Conservation (phyloP, 2,329 filamentous ascomycete species). For the Colletotrichum ledebouriae region DNA sequence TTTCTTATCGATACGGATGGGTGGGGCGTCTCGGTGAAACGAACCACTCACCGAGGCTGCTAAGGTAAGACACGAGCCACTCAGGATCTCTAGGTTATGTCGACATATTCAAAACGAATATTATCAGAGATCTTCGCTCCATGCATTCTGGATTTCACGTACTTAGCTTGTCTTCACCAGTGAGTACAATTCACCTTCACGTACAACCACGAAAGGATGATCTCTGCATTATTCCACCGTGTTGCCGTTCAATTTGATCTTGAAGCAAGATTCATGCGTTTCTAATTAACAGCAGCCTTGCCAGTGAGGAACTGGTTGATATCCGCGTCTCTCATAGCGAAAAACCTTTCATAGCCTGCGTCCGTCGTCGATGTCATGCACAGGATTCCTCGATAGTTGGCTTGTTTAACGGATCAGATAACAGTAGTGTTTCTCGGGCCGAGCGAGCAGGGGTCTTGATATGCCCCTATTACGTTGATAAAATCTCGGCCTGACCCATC, state of each 20-base stretch:
- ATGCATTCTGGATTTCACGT: too few relatives aligned
- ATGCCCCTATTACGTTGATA: constrained; percentile 29
- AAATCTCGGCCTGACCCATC: constrained; percentile 12
- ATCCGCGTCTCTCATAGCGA: neutral
- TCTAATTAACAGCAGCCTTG: too few relatives aligned
- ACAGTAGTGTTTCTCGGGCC: neutral
- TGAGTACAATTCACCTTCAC: too few relatives aligned
- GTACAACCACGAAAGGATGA: too few relatives aligned
- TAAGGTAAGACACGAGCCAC: neutral
- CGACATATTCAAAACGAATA: too few relatives aligned
- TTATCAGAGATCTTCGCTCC: too few relatives aligned
- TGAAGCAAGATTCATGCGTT: too few relatives aligned
- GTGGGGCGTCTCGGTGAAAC: constrained; percentile 4
- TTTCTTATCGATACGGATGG: constrained; percentile 19
- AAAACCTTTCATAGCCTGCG: neutral
- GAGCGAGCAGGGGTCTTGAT: constrained; percentile 9
- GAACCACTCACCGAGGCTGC: neutral
- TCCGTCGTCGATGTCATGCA: neutral
- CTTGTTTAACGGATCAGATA: constrained; percentile 23
- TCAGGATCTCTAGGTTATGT: too few relatives aligned
- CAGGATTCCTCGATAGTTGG: neutral
- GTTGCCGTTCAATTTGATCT: too few relatives aligned
- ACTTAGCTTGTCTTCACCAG: too few relatives aligned
- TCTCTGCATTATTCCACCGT: too few relatives aligned
- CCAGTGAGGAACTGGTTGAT: too few relatives aligned